Base-by-base conservation (phyloP, 2,329 filamentous ascomycete species). In the Alternaria conjuncta region DNA sequence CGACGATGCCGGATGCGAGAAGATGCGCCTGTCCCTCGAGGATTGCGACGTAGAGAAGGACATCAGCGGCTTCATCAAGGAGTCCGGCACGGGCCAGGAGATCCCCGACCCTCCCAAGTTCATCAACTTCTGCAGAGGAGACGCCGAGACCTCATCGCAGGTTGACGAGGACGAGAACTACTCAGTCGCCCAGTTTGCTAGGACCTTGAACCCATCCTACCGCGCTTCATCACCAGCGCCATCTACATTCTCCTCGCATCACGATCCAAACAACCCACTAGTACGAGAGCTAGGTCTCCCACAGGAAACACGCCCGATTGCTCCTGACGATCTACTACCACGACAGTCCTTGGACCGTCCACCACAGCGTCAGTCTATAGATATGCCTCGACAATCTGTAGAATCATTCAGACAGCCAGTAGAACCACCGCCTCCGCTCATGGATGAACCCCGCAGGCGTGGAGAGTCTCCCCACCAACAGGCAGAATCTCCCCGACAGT, bases 1-100 rank as follows among this genome's bases (percentile, higher is more conserved):
- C 78, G 96, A 99, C 75, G 96, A 99, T 82, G 89, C 92, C 49
- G 84, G 87, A 75, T 99, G 95, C 80, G 96, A 99, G 81, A 98
- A 97, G 83, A 92, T 99, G 65, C 90, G 96, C 11, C 83, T 98
- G 6, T 95, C 95, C 0, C 85, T 99, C 3, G 96, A 99, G 82
- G 92, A 92, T 75, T 97, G 96, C 82, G 96, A 99, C 73, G 96
- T 99, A 2, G 94, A 97, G 79, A 97, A 95, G 79, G 96, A 99
- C 78, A 97, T 99, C 66, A 83, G 89, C 21, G 84, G 82, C 66
- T 99, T 99, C 83, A 99, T 99, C 82, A 91, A 87, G 66, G 94
- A 97, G 51, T 88, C 83, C 68, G 95, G 95, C 21, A 99, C 96
- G 3, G 94, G 96, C 6, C 95, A 98, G 80, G 96, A 99, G 79